Conservation (phyloP, 2,329 filamentous ascomycete genomes). For the Tolypocladium endophyticum region DNA sequence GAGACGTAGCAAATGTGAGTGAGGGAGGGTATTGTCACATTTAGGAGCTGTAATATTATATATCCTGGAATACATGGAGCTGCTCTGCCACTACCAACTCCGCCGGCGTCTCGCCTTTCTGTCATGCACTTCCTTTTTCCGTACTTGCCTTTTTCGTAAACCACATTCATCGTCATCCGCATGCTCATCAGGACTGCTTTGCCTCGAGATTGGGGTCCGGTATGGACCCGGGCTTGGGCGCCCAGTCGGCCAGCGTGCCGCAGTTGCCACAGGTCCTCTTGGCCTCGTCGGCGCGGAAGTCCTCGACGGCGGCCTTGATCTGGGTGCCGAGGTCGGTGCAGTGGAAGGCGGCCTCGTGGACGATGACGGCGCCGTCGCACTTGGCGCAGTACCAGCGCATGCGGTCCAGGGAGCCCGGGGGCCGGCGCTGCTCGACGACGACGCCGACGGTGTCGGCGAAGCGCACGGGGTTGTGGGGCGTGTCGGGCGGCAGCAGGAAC, state of each 20-base stretch:
- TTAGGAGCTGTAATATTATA: background rate
- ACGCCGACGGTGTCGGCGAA: constrained; percentile 92
- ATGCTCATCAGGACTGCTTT: no score
- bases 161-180: background rate
- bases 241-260: constrained; percentile 63
- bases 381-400: constrained; percentile 82
- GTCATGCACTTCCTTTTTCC: background rate
- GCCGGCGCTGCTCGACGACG: constrained; percentile 78
- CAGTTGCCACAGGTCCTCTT: constrained; percentile 69
- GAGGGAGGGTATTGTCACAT: background rate
- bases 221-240: constrained; percentile 50
- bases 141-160: background rate
- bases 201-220: constrained; percentile 43
- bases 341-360: constrained; percentile 80
- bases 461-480: constrained; percentile 90
- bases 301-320: constrained; percentile 84
- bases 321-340: constrained; percentile 87
- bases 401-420: constrained; percentile 58
- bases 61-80: background rate
- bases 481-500: constrained; percentile 87
- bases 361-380: constrained; percentile 49
- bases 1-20: constrained; percentile 44
- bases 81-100: background rate
- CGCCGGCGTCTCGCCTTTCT: background rate
- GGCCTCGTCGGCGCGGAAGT: constrained; percentile 57